phyloP scores from a whole-genome alignment of 2,329 filamentous ascomycete genomes.

The Calonectria naviculata region DNA sequence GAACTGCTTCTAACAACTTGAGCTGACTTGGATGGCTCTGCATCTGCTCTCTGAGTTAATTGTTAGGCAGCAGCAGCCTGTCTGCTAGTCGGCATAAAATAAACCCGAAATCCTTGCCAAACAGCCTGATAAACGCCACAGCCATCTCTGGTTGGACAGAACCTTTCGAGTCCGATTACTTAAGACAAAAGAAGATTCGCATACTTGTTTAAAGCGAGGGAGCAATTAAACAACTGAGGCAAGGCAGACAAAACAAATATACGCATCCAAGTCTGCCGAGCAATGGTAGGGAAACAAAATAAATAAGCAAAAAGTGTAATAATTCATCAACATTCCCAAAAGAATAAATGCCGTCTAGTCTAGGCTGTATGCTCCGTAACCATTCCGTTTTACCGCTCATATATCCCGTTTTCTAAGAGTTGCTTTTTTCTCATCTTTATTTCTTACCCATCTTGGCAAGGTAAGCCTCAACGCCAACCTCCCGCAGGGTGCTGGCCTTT shows the following conservation, averaged over 20 bases:
- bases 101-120: not conserved
- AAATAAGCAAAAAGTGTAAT: no score
- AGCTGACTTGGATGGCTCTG: not conserved
- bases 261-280: no score
- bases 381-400: not conserved
- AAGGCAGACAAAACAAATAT: no score
- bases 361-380: not conserved
- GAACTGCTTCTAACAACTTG: not conserved
- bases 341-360: not conserved
- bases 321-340: not conserved
- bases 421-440: not conserved
- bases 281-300: no score
- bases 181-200: not conserved
- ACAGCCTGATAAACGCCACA: not conserved
- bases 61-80: not conserved
- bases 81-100: not conserved
- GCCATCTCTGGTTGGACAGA: not conserved
- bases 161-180: not conserved
- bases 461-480: slow-evolving; percentile 11
- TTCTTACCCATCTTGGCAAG: slow-evolving; percentile 17
- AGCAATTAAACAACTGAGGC: no score
- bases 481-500: slow-evolving; percentile 5
- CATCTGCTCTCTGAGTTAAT: not conserved
- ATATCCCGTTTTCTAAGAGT: not conserved
- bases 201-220: no score